Percentiles rank a stretch among this genome's conserved stretches.
These are phyloP conservation scores for Mucor circinelloides DNA, from an alignment of 371 early-diverging fungal genomes.

Conservation along the genomic window DNA sequence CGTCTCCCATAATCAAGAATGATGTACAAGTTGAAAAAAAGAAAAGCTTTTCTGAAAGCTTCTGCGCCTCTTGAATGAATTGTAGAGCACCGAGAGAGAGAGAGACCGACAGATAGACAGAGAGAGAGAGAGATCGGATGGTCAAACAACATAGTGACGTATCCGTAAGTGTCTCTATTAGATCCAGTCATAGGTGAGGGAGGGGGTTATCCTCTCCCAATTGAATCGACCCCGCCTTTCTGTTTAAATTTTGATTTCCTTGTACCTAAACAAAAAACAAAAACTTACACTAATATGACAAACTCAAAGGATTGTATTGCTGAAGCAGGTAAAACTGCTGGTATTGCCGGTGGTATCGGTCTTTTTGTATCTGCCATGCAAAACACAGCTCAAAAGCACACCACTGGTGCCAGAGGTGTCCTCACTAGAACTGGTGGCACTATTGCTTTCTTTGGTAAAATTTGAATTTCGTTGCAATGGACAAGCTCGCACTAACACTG, in stretches of 20 bases:
- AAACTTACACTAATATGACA: constrained; percentile 33
- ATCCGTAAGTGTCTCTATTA: not conserved
- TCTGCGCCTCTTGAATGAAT: constrained; percentile 1
- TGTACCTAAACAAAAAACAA: constrained; percentile 4
- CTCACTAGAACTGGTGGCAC: constrained; percentile 72
- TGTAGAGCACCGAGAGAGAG: not conserved
- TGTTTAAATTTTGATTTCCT: not conserved
- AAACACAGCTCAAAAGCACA: constrained; percentile 68
- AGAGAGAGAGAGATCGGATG: not conserved
- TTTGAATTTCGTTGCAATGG: too few species aligned
- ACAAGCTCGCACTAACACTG: not conserved
- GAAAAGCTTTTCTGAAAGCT: not conserved
- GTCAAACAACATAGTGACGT: not conserved
- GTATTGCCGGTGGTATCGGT: constrained; percentile 68
- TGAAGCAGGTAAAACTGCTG: constrained; percentile 59
- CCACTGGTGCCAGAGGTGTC: constrained; percentile 68
- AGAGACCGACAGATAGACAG: not conserved
- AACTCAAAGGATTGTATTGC: constrained; percentile 56
- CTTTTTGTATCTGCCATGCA: constrained; percentile 73
- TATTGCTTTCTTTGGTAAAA: constrained; percentile 75
- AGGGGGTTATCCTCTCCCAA: not conserved
- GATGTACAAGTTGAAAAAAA: not conserved
- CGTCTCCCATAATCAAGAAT: not conserved
- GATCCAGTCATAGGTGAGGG: not conserved
- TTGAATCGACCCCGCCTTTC: constrained; percentile 1